Evolutionary conservation across 495 filamentous ascomycete species (phyloP).

Genomic region (Penicillium simplicissimum): DNA sequence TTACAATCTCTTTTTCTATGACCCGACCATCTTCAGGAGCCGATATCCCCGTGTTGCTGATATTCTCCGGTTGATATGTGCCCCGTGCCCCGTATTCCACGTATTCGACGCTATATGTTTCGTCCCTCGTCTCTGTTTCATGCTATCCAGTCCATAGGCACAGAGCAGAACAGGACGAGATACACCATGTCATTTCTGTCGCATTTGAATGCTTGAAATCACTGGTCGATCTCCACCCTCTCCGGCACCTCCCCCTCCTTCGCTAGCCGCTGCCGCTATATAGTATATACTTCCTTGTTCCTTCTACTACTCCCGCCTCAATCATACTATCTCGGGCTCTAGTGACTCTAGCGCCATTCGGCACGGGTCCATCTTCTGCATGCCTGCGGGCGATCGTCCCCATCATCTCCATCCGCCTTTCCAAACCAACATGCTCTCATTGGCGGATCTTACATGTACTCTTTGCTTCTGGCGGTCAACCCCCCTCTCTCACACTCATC

Average conservation of each 20-base stretch:
- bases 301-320: background rate
- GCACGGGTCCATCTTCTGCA: constrained; percentile 13
- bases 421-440: constrained; percentile 24
- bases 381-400: constrained; percentile 21
- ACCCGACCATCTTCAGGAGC: background rate
- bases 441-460: constrained; percentile 22
- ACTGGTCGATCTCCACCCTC: constrained; percentile 20
- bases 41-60: background rate
- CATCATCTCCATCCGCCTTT: constrained; percentile 6
- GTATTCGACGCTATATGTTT: background rate
- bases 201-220: background rate
- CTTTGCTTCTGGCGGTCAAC: background rate
- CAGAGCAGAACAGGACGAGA: background rate
- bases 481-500: background rate
- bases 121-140: background rate
- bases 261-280: background rate
- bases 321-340: background rate
- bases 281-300: too few relatives aligned
- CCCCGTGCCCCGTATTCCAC: background rate
- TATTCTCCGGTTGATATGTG: constrained; percentile 21
- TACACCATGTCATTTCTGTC: background rate
- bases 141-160: background rate
- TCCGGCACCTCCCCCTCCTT: constrained; percentile 11
- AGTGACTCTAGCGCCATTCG: constrained; percentile 2
- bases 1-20: background rate